These are phyloP conservation scores for Leonotis leonurus DNA, from an alignment of 257 asterid genomes.

Conservation along the genomic window DNA sequence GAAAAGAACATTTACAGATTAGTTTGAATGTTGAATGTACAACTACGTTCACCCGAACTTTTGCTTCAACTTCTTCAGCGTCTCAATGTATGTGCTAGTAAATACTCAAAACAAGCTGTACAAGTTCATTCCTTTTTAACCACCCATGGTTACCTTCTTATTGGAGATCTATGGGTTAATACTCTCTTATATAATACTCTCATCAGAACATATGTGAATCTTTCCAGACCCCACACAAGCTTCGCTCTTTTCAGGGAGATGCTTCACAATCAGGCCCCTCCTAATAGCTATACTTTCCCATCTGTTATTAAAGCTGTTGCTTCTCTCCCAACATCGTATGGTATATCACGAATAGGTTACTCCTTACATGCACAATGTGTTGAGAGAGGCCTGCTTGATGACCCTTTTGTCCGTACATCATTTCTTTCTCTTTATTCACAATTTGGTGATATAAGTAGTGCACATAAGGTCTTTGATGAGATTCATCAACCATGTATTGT, in stretches of 20 bases:
- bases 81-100: conserved; percentile 24
- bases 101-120: conserved; percentile 26
- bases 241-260: conserved; percentile 52
- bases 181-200: conserved; percentile 76
- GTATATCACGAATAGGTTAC: conserved; percentile 24
- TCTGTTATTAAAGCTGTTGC: conserved; percentile 55
- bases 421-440: conserved; percentile 48
- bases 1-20: not conserved
- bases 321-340: conserved; percentile 21
- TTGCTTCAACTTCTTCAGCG: conserved; percentile 57
- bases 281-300: conserved; percentile 78
- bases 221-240: conserved; percentile 38
- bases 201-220: conserved; percentile 49
- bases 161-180: conserved; percentile 57
- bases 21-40: conserved; percentile 19
- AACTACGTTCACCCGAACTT: conserved; percentile 21
- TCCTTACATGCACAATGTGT: conserved; percentile 57
- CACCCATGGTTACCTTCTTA: conserved; percentile 48
- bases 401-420: conserved; percentile 68
- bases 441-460: conserved; percentile 36
- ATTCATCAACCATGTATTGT: conserved; percentile 54
- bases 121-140: conserved; percentile 56
- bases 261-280: conserved; percentile 63
- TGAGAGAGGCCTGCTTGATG: conserved; percentile 53
- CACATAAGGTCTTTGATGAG: conserved; percentile 55